Conservation (phyloP, 2,329 filamentous ascomycete genomes). For the Thermothelomyces thermophilus region DNA sequence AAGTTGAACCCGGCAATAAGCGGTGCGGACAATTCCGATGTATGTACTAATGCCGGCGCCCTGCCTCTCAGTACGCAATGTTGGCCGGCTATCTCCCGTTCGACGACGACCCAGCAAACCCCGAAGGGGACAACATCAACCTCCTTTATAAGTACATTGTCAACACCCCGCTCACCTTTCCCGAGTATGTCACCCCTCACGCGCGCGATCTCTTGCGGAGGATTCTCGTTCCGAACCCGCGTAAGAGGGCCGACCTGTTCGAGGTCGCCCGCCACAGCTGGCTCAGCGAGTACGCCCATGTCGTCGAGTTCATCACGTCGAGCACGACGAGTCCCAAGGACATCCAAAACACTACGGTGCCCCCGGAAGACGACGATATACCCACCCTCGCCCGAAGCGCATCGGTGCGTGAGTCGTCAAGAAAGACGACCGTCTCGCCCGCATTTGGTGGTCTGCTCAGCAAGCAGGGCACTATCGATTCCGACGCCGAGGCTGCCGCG, state of each 20-base stretch:
- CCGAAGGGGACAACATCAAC: slow-evolving; percentile 98
- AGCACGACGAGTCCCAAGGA: slow-evolving; percentile 82
- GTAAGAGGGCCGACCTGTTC: slow-evolving; percentile 91
- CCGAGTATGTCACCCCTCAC: slow-evolving; percentile 97
- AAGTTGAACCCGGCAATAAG: slow-evolving; percentile 39
- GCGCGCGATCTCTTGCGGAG: slow-evolving; percentile 85
- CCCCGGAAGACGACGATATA: slow-evolving; percentile 50
- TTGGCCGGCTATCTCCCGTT: slow-evolving; percentile 95
- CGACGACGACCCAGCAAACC: slow-evolving; percentile 95
- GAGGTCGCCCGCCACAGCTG: slow-evolving; percentile 97
- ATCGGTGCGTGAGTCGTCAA: slow-evolving; percentile 82
- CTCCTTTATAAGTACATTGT: slow-evolving; percentile 99
- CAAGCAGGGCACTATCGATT: slow-evolving; percentile 69
- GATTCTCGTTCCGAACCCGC: slow-evolving; percentile 90
- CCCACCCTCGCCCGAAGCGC: slow-evolving; percentile 72
- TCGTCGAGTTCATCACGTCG: slow-evolving; percentile 95
- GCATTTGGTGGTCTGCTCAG: slow-evolving; percentile 58
- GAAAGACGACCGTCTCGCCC: slow-evolving; percentile 49
- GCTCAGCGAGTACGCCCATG: slow-evolving; percentile 93
- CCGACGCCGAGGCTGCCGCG: slow-evolving; percentile 48
- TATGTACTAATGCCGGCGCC: neutral
- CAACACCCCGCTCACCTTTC: slow-evolving; percentile 91
- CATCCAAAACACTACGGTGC: slow-evolving; percentile 71
- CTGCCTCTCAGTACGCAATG: slow-evolving; percentile 80
- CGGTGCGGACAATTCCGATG: no score